These are phyloP conservation scores for Leishmania major DNA, from an alignment of 208 protist species.

Conservation along the genomic window DNA sequence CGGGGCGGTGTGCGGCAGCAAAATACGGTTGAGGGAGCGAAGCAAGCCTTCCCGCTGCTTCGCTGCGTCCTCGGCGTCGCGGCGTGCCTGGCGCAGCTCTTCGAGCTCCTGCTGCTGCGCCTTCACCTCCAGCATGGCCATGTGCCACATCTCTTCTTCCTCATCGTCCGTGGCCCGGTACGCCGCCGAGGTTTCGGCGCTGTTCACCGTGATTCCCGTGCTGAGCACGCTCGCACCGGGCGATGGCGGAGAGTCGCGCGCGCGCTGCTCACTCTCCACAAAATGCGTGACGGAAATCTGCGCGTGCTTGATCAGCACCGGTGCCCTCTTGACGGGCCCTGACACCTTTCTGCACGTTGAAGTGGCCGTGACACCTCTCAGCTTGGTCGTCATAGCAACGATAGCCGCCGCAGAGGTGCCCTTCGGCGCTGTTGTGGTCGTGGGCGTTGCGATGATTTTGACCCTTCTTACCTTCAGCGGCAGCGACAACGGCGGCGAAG, in stretches of 20 bases:
- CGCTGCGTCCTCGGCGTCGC: slow-evolving; percentile 46
- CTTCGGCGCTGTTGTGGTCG: neutral
- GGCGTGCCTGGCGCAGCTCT: slow-evolving; percentile 41
- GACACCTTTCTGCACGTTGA: neutral
- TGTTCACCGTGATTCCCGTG: neutral
- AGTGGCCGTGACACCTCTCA: neutral
- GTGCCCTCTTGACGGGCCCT: neutral
- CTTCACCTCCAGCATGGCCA: slow-evolving; percentile 66
- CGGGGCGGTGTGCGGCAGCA: slow-evolving; percentile 56
- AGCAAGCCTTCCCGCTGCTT: slow-evolving; percentile 32
- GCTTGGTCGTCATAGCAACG: neutral
- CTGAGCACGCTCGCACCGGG: neutral
- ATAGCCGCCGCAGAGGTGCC: neutral
- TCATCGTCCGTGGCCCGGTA: slow-evolving; percentile 16
- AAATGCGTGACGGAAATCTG: neutral
- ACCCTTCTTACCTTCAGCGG: neutral
- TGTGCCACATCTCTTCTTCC: slow-evolving; percentile 58
- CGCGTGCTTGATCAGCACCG: neutral
- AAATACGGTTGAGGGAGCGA: slow-evolving; percentile 41
- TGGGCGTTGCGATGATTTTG: neutral
- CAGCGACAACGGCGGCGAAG: too few relatives aligned
- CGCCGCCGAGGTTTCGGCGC: neutral
- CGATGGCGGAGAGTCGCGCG: neutral
- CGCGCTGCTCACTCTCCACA: neutral
- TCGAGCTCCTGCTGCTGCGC: slow-evolving; percentile 65